phyloP scores from a whole-genome alignment of 2,329 filamentous ascomycete genomes.

The Exserohilum turcica region DNA sequence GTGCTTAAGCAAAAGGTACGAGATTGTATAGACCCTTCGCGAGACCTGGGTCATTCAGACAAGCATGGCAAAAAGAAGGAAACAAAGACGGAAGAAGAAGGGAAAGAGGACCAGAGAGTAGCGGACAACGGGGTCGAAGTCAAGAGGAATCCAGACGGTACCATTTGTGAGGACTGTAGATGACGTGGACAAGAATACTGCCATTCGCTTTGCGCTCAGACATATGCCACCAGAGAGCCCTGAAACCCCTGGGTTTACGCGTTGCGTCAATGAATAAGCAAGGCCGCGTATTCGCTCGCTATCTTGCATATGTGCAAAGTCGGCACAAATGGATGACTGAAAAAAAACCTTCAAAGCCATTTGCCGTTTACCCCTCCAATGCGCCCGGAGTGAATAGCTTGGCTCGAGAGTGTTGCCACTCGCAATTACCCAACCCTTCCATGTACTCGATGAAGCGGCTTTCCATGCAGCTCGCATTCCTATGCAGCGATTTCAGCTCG shows the following conservation, averaged over 20 bases:
- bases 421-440: too few relatives aligned
- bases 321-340: too few relatives aligned
- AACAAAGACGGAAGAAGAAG: constrained; percentile 23
- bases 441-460: too few relatives aligned
- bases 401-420: too few relatives aligned
- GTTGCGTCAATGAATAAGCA: too few relatives aligned
- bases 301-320: too few relatives aligned
- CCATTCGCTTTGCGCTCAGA: background rate
- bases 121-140: constrained; percentile 11
- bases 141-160: constrained; percentile 44
- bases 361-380: too few relatives aligned
- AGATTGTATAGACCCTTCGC: constrained; percentile 77
- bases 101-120: constrained; percentile 19
- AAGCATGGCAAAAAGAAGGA: constrained; percentile 47
- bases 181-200: constrained; percentile 12
- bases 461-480: too few relatives aligned
- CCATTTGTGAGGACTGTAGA: constrained; percentile 46
- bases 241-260: background rate
- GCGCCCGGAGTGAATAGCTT: too few relatives aligned
- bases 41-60: constrained; percentile 75
- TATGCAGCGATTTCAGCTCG: too few relatives aligned
- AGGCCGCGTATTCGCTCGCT: too few relatives aligned
- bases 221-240: background rate
- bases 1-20: constrained; percentile 83
- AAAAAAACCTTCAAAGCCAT: too few relatives aligned